These are phyloP conservation scores for Globisporangium irregulare DNA, from an alignment of 352 stramenopile species.

Conservation along the genomic window DNA sequence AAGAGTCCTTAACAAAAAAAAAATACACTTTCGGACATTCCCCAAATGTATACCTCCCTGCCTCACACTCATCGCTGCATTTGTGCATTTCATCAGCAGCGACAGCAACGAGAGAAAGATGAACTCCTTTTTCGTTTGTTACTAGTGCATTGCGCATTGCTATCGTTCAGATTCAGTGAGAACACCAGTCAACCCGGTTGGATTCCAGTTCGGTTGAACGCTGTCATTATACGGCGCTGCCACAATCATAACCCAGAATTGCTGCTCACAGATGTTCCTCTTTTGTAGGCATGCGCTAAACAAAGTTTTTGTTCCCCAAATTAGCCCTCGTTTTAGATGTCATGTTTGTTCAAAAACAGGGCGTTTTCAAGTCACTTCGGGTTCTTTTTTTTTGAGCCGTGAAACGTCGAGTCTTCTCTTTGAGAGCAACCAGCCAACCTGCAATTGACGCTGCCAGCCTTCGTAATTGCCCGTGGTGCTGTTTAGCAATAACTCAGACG, in stretches of 20 bases:
- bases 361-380: not conserved
- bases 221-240: not conserved
- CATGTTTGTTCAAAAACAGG: not conserved
- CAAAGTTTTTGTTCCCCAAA: not conserved
- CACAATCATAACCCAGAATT: not conserved
- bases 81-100: no score
- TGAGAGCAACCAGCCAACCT: no score
- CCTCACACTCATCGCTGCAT: no score
- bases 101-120: no score
- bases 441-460: no score
- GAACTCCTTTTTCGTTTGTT: not conserved
- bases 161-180: not conserved
- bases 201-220: not conserved
- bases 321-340: not conserved
- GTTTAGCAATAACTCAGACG: no score
- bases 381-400: not conserved
- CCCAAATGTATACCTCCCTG: no score
- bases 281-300: no score
- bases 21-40: no score
- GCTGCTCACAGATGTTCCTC: not conserved
- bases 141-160: not conserved
- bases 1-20: no score
- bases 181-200: not conserved
- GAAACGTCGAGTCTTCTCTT: not conserved
- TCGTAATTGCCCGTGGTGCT: no score